These are phyloP conservation scores for Rhizopogon vesiculosus DNA, from an alignment of 768 basidiomycete genomes.

Conservation along the genomic window DNA sequence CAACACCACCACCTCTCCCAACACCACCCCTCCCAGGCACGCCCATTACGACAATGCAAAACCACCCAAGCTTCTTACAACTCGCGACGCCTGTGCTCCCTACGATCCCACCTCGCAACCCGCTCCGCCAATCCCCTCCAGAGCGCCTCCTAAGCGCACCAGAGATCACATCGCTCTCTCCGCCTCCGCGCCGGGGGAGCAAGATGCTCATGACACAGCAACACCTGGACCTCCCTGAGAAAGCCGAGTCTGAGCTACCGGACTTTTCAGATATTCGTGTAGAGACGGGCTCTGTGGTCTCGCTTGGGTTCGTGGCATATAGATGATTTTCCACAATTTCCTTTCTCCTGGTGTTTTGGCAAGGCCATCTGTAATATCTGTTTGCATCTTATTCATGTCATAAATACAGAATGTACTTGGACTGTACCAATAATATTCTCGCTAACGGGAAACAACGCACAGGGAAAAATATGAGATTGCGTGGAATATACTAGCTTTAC, in stretches of 20 bases:
- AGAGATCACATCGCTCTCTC: conserved; percentile 50
- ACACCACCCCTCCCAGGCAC: conserved; percentile 10
- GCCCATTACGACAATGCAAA: conserved; percentile 47
- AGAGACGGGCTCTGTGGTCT: conserved; percentile 41
- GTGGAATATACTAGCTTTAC: neutral
- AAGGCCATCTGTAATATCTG: too few species aligned
- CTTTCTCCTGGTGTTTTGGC: neutral
- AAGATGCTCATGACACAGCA: conserved; percentile 32
- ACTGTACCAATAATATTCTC: too few species aligned
- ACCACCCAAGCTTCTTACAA: conserved; percentile 61
- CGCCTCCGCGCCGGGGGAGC: conserved; percentile 62
- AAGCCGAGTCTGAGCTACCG: conserved; percentile 6
- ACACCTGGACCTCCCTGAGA: conserved; percentile 1
- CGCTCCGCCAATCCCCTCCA: conserved; percentile 23
- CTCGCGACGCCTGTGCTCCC: conserved; percentile 35
- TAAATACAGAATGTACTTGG: too few species aligned
- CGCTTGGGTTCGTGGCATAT: conserved; percentile 44
- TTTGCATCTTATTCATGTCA: neutral
- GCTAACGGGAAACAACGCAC: neutral
- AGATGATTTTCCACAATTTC: conserved; percentile 19
- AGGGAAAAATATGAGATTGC: neutral
- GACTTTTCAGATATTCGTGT: conserved; percentile 15
- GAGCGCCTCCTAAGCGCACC: conserved; percentile 23
- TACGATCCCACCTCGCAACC: conserved; percentile 13
- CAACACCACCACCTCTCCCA: conserved; percentile 9